Conservation (phyloP, 768 basidiomycete genomes). For the Kwoniella pini region DNA sequence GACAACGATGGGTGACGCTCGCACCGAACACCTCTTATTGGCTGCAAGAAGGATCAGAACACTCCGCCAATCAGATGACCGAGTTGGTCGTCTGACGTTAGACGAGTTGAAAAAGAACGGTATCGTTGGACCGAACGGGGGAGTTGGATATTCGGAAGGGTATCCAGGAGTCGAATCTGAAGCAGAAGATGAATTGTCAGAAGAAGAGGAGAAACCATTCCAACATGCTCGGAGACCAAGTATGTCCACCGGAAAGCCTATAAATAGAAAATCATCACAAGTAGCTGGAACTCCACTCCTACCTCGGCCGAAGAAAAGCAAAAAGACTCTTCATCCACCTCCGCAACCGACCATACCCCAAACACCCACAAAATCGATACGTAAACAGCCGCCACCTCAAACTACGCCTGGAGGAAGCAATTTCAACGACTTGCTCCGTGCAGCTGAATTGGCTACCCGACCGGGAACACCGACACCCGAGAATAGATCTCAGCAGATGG, state of each 20-base stretch:
- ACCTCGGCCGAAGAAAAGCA: constrained; percentile 26
- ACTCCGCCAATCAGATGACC: constrained; percentile 26
- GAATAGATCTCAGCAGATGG: constrained; percentile 5
- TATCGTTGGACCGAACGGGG: constrained; percentile 48
- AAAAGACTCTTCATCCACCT: constrained; percentile 25
- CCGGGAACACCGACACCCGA: constrained; percentile 35
- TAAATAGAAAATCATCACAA: constrained; percentile 13
- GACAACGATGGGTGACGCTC: constrained; percentile 46
- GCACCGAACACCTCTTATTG: constrained; percentile 46
- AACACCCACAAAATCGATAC: constrained; percentile 25
- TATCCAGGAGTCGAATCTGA: constrained; percentile 36
- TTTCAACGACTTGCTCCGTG: constrained; percentile 44
- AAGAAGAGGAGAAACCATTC: constrained; percentile 27
- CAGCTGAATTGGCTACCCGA: constrained; percentile 46
- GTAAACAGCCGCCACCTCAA: constrained; percentile 16
- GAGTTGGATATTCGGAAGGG: constrained; percentile 49
- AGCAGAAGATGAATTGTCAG: constrained; percentile 27
- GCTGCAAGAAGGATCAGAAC: constrained; percentile 42
- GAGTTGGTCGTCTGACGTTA: constrained; percentile 39
- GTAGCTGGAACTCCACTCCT: constrained; percentile 22
- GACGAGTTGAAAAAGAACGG: constrained; percentile 39
- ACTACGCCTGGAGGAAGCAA: constrained; percentile 50
- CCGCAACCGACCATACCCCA: constrained; percentile 10
- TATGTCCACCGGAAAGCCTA: constrained; percentile 19
- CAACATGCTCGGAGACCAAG: constrained; percentile 21